A percentile compares a stretch with the other conserved stretches of the same genome.
These are phyloP conservation scores for Opeltia flavorubescens DNA, from an alignment of 495 filamentous ascomycete genomes.

Conservation along the genomic window DNA sequence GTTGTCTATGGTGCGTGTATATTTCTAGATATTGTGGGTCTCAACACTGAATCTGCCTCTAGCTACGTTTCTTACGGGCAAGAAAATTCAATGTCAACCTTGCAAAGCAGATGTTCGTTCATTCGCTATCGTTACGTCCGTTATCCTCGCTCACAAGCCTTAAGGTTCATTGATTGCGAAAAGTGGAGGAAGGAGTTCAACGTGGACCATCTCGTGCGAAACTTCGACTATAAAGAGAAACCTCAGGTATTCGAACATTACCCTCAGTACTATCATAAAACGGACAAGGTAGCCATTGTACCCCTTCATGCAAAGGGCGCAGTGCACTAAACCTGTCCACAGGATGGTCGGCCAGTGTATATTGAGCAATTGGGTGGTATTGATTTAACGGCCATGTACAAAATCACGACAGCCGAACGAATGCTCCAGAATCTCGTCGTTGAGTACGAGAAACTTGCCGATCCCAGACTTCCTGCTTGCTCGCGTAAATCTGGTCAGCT, in stretches of 20 bases:
- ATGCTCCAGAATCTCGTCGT: slow-evolving; percentile 93
- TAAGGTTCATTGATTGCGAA: slow-evolving; percentile 81
- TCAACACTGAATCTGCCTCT: slow-evolving; percentile 3
- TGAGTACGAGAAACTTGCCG: slow-evolving; percentile 91
- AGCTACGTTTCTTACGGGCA: slow-evolving; percentile 84
- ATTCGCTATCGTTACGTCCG: neutral
- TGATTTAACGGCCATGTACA: slow-evolving; percentile 77
- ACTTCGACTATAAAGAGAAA: slow-evolving; percentile 85
- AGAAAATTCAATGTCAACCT: slow-evolving; percentile 83
- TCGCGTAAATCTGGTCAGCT: slow-evolving; percentile 80
- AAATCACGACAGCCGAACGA: slow-evolving; percentile 81
- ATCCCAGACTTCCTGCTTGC: slow-evolving; percentile 89
- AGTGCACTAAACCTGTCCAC: neutral
- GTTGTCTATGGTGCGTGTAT: slow-evolving; percentile 56
- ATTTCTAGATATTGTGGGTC: neutral
- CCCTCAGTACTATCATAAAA: slow-evolving; percentile 98
- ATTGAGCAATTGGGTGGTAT: slow-evolving; percentile 94
- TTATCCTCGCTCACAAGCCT: neutral
- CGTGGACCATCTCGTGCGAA: slow-evolving; percentile 69
- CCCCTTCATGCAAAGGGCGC: neutral
- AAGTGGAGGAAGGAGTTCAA: slow-evolving; percentile 79
- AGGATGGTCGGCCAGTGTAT: slow-evolving; percentile 96
- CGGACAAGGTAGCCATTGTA: slow-evolving; percentile 61
- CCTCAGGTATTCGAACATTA: slow-evolving; percentile 79
- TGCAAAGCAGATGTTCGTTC: slow-evolving; percentile 70